Percentiles rank a stretch among this genome's conserved stretches.
Conservation (phyloP, 208 protist species). For the Trypanosoma melophagium region DNA sequence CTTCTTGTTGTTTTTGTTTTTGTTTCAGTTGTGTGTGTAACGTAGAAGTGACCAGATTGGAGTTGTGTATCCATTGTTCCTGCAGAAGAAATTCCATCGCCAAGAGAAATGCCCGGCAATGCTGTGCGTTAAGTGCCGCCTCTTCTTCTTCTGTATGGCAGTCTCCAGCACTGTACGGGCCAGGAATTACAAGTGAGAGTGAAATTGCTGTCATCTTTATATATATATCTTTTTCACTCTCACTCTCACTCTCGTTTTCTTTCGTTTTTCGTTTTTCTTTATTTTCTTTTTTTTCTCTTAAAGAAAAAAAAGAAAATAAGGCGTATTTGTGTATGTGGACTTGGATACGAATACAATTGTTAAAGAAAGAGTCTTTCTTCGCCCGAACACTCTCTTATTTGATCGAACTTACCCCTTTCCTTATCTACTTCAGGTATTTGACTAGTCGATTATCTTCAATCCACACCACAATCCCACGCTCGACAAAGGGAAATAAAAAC, state of each 20-base stretch:
- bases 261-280: background rate
- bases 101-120: constrained; percentile 21
- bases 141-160: background rate
- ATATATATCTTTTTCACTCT: background rate
- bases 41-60: too few relatives aligned
- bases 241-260: background rate
- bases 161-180: background rate
- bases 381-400: background rate
- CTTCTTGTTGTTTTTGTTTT: background rate
- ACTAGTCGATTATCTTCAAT: too few relatives aligned
- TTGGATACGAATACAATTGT: too few relatives aligned
- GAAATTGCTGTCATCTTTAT: constrained; percentile 15
- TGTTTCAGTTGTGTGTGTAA: background rate
- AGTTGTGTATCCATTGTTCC: constrained; percentile 15
- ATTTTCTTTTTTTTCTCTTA: background rate
- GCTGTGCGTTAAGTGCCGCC: constrained; percentile 4
- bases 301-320: too few relatives aligned
- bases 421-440: too few relatives aligned
- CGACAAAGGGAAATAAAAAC: too few relatives aligned
- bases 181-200: background rate
- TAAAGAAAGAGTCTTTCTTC: background rate
- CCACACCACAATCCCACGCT: too few relatives aligned
- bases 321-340: too few relatives aligned
- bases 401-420: background rate
- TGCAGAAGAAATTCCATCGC: constrained; percentile 19